Conservation (phyloP, 2,329 filamentous ascomycete genomes). For the Ilyonectria destructans region DNA sequence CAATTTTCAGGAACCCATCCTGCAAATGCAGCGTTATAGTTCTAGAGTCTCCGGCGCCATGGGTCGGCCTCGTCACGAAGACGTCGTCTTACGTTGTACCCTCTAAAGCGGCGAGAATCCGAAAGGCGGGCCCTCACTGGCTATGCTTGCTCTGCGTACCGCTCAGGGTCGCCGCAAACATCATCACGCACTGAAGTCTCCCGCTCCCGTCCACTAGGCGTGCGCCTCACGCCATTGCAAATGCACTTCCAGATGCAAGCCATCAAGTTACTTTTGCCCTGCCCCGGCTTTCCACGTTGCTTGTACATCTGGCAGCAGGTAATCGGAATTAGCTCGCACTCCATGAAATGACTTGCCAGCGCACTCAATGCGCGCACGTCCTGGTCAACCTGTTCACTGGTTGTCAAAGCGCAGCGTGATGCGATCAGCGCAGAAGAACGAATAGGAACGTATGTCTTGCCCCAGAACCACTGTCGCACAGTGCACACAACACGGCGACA, state of each 20-base stretch:
- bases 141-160: background rate
- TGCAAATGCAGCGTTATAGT: constrained; percentile 1
- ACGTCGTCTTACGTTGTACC: constrained; percentile 6
- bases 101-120: constrained; percentile 2
- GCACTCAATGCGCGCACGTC: constrained; percentile 20
- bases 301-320: background rate
- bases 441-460: constrained; percentile 12
- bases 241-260: constrained; percentile 16
- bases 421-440: constrained; percentile 17
- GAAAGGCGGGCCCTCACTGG: background rate
- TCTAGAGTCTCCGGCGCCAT: background rate
- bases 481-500: constrained; percentile 13
- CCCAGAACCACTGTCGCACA: constrained; percentile 12
- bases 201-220: background rate
- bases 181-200: background rate
- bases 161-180: constrained; percentile 5
- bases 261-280: constrained; percentile 3
- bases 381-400: constrained; percentile 5
- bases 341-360: background rate
- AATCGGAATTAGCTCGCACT: background rate
- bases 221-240: constrained; percentile 3
- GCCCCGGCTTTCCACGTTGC: constrained; percentile 3
- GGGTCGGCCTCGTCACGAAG: constrained; percentile 4
- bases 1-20: background rate
- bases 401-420: constrained; percentile 24